Evolutionary conservation across 2,329 filamentous ascomycete species (phyloP).

Genomic region (Akanthomyces dipterigenus): DNA sequence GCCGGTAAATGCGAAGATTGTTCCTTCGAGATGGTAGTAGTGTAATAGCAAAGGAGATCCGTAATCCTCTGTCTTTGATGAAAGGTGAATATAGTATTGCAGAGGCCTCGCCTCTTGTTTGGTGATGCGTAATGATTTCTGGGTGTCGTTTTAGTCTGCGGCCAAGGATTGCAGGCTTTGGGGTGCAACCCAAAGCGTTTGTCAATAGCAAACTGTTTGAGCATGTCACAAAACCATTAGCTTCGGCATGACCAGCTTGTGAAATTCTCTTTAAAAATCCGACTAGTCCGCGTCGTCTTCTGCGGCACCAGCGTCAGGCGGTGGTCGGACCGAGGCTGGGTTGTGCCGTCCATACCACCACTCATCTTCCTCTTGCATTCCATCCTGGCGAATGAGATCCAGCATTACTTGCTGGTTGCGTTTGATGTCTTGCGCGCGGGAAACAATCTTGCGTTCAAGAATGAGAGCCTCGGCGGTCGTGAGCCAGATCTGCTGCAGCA

Average conservation of each 20-base stretch:
- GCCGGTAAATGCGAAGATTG: slow-evolving; percentile 2
- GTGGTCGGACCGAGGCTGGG: slow-evolving; percentile 48
- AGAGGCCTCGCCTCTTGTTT: not conserved
- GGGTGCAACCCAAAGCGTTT: slow-evolving; percentile 4
- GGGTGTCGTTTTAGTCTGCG: not conserved
- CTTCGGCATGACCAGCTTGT: not conserved
- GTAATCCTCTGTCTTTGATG: not conserved
- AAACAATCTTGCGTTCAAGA: slow-evolving; percentile 51
- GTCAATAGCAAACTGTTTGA: slow-evolving; percentile 1
- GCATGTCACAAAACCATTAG: not conserved
- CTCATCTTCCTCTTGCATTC: slow-evolving; percentile 51
- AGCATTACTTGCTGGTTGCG: slow-evolving; percentile 56
- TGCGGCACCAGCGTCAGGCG: slow-evolving; percentile 41
- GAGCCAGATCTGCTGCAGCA: slow-evolving; percentile 55
- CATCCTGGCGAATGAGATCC: slow-evolving; percentile 58
- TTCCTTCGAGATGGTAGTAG: not conserved
- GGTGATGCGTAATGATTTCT: not conserved
- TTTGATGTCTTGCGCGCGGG: slow-evolving; percentile 53
- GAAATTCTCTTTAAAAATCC: slow-evolving; percentile 2
- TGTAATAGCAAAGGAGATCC: not conserved
- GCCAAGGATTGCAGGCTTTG: not conserved
- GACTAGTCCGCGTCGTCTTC: slow-evolving; percentile 42
- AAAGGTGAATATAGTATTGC: not conserved
- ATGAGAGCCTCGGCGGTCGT: slow-evolving; percentile 57
- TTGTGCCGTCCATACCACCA: slow-evolving; percentile 53